Evolutionary conservation across 768 basidiomycete species (phyloP), one percentile per base, ranked within the genome.

Genomic region (Leccinum uliginosum): DNA sequence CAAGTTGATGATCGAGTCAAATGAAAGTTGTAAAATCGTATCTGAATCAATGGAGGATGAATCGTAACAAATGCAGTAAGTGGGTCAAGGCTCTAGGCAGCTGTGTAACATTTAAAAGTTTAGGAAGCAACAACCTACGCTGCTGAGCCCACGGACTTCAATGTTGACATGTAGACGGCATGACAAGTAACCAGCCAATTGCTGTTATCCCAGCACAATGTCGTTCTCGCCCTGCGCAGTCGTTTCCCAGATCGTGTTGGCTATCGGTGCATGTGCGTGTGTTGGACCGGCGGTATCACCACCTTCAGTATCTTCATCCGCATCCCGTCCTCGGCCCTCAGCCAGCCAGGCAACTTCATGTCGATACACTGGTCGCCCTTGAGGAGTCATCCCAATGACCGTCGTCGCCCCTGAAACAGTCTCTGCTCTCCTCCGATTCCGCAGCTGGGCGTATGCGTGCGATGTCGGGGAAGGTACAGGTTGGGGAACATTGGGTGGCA

Each of bases 401-500:
- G 60, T 61, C 51, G 70, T 63, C 35, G 66, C 67, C 3, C 70
- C 70, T 4, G 70, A 73, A 8, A 71, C 70, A 11, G 71, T 73
- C 58, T 73, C 71, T 7, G 71, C 73, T 29, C 71, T 56, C 51
- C 71, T 64, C 29, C 71, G 73, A 51, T 56, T 69, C 23, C 70
- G 67, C 17, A 61, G 27, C 35, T 69, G 68, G 4, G 26, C 54
- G 24, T 56, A 66, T 29, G 54, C 53, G 14, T 57, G 63, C 24
- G 62, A 48, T 6, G 65, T 60, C 4, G 63, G 62, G 3, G 64
- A 62, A 24, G 73, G 66, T 43, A 61, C 21, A 0, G 62, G 63
- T 17, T 64, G 66, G 10, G 69, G 59, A 1, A 61, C 57, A 27
- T 66, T 64, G 1, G 69, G 59, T 7, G 69, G 70, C n/a, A 73